These are phyloP conservation scores for Hypomontagnella monticulosa DNA, from an alignment of 495 filamentous ascomycete genomes.

Conservation along the genomic window DNA sequence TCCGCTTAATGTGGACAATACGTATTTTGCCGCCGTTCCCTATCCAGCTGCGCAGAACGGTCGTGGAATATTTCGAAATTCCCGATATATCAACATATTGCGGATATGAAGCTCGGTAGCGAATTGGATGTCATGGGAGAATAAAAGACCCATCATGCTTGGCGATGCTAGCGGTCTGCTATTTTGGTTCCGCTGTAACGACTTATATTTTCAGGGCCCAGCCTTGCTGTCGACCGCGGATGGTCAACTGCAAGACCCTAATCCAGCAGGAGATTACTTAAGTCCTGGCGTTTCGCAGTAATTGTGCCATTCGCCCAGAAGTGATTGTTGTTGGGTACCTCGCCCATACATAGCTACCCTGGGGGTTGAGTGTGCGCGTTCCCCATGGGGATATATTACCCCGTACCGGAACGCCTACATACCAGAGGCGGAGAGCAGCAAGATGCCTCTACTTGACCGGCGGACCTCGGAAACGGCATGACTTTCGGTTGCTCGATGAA, in stretches of 20 bases:
- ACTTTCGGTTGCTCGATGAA: slow-evolving; percentile 12
- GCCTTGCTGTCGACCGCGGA: slow-evolving; percentile 34
- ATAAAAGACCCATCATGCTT: slow-evolving; percentile 35
- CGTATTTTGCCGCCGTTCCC: slow-evolving; percentile 45
- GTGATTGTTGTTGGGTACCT: slow-evolving; percentile 1
- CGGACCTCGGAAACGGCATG: slow-evolving; percentile 25
- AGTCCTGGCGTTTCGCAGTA: slow-evolving; percentile 12
- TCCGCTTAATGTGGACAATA: slow-evolving; percentile 45
- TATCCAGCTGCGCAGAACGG: slow-evolving; percentile 40
- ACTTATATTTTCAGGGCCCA: slow-evolving; percentile 29
- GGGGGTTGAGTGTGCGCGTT: slow-evolving; percentile 7
- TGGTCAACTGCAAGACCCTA: slow-evolving; percentile 24
- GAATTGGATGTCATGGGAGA: slow-evolving; percentile 37
- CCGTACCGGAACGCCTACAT: slow-evolving; percentile 23
- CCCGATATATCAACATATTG: slow-evolving; percentile 33
- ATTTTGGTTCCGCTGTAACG: slow-evolving; percentile 27
- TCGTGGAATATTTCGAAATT: slow-evolving; percentile 36
- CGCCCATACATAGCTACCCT: slow-evolving; percentile 13
- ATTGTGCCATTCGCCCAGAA: slow-evolving; percentile 5
- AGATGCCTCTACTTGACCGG: slow-evolving; percentile 17
- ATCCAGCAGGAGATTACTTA: slow-evolving; percentile 31
- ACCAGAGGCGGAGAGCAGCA: not conserved
- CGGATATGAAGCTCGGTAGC: slow-evolving; percentile 38
- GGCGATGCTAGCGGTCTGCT: slow-evolving; percentile 35
- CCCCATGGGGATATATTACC: slow-evolving; percentile 31